Evolutionary conservation across 345 rosid genomes (phyloP).

Genomic region (Abelmoschus esculentus): DNA sequence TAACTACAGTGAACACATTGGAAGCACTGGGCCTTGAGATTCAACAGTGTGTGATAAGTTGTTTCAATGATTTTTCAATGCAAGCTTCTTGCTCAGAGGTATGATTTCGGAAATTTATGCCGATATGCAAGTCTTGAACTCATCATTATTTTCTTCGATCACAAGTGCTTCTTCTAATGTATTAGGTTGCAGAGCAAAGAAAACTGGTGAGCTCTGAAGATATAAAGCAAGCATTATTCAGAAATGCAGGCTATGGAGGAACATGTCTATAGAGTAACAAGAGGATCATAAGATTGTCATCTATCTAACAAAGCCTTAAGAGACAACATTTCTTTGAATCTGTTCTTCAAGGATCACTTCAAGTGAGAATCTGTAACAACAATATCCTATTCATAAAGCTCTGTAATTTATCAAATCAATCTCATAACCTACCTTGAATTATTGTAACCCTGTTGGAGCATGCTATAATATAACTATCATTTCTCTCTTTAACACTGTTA

Average conservation of each 20-base stretch:
- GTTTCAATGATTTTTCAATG: constrained; percentile 81
- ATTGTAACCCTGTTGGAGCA: constrained; percentile 5
- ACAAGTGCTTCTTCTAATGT: background rate
- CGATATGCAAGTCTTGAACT: background rate
- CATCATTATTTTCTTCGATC: background rate
- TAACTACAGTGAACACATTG: constrained; percentile 71
- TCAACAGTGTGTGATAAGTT: constrained; percentile 88
- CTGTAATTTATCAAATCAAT: constrained; percentile 16
- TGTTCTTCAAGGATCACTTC: constrained; percentile 6
- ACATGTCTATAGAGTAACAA: constrained; percentile 43
- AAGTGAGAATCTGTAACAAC: constrained; percentile 20
- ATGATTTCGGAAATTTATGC: background rate
- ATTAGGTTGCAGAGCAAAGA: no score
- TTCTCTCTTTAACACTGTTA: background rate
- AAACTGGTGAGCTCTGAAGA: constrained; percentile 44
- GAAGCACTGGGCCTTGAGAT: constrained; percentile 85
- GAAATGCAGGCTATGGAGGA: constrained; percentile 94
- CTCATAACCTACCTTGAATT: constrained; percentile 4
- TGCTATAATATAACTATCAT: background rate
- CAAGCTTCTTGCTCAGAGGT: constrained; percentile 96
- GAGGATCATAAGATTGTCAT: constrained; percentile 3
- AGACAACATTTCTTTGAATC: constrained; percentile 8
- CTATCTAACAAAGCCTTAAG: constrained; percentile 4
- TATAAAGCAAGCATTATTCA: constrained; percentile 77
- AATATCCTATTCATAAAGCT: constrained; percentile 8